phyloP scores from a whole-genome alignment of 2,329 filamentous ascomycete genomes.

The Fusarium nelsonii region DNA sequence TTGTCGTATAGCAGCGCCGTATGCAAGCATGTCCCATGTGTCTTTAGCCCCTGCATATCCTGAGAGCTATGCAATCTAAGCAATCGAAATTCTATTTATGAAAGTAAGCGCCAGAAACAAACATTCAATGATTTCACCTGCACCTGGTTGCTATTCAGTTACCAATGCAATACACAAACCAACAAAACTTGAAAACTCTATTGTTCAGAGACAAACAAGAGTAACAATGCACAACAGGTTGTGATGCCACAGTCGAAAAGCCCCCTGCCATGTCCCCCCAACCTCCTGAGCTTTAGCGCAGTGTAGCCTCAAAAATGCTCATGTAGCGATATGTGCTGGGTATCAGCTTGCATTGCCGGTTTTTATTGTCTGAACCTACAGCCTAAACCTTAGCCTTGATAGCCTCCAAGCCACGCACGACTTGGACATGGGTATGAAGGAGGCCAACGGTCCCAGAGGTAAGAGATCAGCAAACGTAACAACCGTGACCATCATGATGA shows the following conservation, averaged over 20 bases:
- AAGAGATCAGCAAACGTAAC: conserved; percentile 9
- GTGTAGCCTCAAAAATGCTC: conserved; percentile 12
- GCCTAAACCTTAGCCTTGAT: conserved; percentile 6
- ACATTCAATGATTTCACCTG: neutral
- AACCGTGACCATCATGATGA: neutral
- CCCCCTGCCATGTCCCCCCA: conserved; percentile 27
- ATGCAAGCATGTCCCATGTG: conserved; percentile 1
- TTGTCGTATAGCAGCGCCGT: conserved; percentile 1
- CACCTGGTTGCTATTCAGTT: neutral
- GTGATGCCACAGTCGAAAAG: conserved; percentile 5
- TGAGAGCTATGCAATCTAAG: neutral
- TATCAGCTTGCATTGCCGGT: neutral
- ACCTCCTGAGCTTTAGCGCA: conserved; percentile 40
- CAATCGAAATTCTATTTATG: neutral
- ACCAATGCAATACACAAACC: neutral
- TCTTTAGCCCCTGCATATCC: neutral
- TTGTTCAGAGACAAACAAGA: neutral
- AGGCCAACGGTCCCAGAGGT: conserved; percentile 14
- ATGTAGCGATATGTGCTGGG: neutral
- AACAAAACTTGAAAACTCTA: neutral
- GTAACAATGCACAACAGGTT: conserved; percentile 9
- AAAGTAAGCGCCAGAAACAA: neutral
- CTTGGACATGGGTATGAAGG: conserved; percentile 25
- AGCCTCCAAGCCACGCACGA: conserved; percentile 22
- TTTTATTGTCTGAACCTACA: conserved; percentile 24